These are phyloP conservation scores for cucumber (Cucumis sativus) DNA, from an alignment of 306 rosid genomes.

Conservation along the genomic window DNA sequence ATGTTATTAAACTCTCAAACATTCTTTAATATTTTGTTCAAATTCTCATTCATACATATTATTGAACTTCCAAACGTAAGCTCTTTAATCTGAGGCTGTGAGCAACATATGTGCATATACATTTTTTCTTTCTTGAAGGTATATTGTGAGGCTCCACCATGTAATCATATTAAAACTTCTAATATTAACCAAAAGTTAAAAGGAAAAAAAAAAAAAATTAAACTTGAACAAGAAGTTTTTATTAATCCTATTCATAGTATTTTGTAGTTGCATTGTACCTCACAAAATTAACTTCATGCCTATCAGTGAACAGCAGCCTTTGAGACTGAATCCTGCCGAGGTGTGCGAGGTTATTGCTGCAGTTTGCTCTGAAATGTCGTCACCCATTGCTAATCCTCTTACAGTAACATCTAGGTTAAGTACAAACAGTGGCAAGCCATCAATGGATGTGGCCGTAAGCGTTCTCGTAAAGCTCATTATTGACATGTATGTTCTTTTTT, in stretches of 20 bases:
- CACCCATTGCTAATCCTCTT: constrained; percentile 38
- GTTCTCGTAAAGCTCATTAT: constrained; percentile 91
- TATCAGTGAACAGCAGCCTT: constrained; percentile 93
- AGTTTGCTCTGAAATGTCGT: constrained; percentile 85
- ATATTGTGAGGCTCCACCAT: background rate
- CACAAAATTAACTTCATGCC: constrained; percentile 27
- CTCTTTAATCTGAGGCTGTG: background rate
- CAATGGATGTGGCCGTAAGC: constrained; percentile 97
- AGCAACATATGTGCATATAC: background rate
- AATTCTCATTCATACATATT: too few relatives aligned
- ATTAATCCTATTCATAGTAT: background rate
- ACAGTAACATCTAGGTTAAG: constrained; percentile 53
- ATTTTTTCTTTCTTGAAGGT: background rate
- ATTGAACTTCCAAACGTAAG: too few relatives aligned
- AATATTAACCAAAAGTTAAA: background rate
- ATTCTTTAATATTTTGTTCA: too few relatives aligned
- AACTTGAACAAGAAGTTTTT: background rate
- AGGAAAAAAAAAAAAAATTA: background rate
- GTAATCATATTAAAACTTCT: background rate
- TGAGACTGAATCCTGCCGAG: constrained; percentile 93
- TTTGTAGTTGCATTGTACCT: constrained; percentile 16
- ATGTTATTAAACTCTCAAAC: background rate
- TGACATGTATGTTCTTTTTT: constrained; percentile 79
- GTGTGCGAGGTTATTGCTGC: constrained; percentile 95
- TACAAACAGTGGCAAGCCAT: constrained; percentile 69